Base-by-base conservation (phyloP, 768 basidiomycete genomes). In the Dacryopinax spathularia region DNA sequence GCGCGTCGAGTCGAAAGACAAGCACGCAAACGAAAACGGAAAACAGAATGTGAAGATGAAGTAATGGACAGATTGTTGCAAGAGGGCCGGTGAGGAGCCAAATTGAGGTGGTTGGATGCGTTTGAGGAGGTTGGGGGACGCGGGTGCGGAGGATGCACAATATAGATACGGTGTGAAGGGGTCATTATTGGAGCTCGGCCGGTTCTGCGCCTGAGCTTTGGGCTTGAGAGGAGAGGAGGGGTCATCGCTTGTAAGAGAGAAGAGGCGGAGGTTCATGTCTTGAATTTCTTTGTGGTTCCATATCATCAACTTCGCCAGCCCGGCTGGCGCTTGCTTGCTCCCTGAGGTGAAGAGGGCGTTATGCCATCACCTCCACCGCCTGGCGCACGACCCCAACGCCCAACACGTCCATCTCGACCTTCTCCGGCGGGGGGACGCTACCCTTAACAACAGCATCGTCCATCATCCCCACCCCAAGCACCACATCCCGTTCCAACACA, bases 51-150 rank as follows among this genome's bases (percentile, higher is more conserved):
- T 10, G 48, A 13, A 56, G 48, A 9, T 37, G 36, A 37, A 37
- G 48, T 56, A 56, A 56, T 56, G 31, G 48, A 56, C 48, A 56
- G n/a, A 44, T 56, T 56, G 48, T 56, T 56, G 48, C 48, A 56
- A 56, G 48, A 56, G 48, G 48, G 25, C 43, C n/a, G n/a, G n/a
- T n/a, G n/a, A n/a, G n/a, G 43, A 20, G 43, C 22, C 43, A 22
- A 9, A 44, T 22, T 12, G 12, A 15, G 7, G 6, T 13, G 12
- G 43, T 56, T 6, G 48, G 18, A 29, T 31, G 36, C 13, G 10
- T 41, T 41, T 22, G 48, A 27, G 25, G 48, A 56, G 36, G 48
- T 56, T 56, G 48, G 10, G 31, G 6, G 18, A 29, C n/a, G n/a
- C n/a, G n/a, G n/a, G n/a, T n/a, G 22, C 7, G 43, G 10, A 9